These are phyloP conservation scores for Aegilops longissima DNA, from an alignment of 176 grass and related monocot species.

Conservation along the genomic window DNA sequence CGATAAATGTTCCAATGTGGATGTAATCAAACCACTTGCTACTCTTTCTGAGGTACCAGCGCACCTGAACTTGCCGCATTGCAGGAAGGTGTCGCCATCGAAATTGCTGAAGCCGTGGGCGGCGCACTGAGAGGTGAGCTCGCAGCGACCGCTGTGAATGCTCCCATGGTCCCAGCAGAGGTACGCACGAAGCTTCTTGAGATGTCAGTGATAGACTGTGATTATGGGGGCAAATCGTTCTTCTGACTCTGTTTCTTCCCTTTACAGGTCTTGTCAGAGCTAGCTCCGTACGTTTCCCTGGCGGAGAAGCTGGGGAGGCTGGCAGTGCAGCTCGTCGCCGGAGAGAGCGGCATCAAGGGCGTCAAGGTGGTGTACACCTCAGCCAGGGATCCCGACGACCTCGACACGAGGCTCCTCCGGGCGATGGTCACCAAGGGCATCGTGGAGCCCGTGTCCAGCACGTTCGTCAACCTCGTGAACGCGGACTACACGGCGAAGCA, in stretches of 20 bases:
- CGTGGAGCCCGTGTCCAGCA: slow-evolving; percentile 83
- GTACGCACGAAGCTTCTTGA: slow-evolving; percentile 30
- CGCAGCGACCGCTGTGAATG: slow-evolving; percentile 86
- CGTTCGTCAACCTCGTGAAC: slow-evolving; percentile 83
- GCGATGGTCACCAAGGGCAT: slow-evolving; percentile 93
- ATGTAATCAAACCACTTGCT: neutral
- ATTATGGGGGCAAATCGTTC: neutral
- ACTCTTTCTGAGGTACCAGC: slow-evolving; percentile 9
- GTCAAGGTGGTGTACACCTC: slow-evolving; percentile 90
- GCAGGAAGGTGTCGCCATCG: slow-evolving; percentile 91
- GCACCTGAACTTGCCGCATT: slow-evolving; percentile 28
- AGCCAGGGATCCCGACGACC: slow-evolving; percentile 57
- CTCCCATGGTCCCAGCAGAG: slow-evolving; percentile 96
- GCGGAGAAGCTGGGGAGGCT: slow-evolving; percentile 94
- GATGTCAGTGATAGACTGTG: neutral
- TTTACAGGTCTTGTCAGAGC: slow-evolving; percentile 72
- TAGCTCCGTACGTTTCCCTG: slow-evolving; percentile 78
- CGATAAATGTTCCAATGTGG: neutral
- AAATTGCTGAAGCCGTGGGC: slow-evolving; percentile 85
- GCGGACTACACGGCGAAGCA: slow-evolving; percentile 90
- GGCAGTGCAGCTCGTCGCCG: slow-evolving; percentile 85
- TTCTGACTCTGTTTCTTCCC: neutral
- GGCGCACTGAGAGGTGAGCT: slow-evolving; percentile 87
- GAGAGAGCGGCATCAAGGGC: slow-evolving; percentile 75
- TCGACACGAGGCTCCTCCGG: slow-evolving; percentile 87